These are phyloP conservation scores for Plectosphaerella cucumerina DNA, from an alignment of 2,329 filamentous ascomycete species.

Conservation along the genomic window DNA sequence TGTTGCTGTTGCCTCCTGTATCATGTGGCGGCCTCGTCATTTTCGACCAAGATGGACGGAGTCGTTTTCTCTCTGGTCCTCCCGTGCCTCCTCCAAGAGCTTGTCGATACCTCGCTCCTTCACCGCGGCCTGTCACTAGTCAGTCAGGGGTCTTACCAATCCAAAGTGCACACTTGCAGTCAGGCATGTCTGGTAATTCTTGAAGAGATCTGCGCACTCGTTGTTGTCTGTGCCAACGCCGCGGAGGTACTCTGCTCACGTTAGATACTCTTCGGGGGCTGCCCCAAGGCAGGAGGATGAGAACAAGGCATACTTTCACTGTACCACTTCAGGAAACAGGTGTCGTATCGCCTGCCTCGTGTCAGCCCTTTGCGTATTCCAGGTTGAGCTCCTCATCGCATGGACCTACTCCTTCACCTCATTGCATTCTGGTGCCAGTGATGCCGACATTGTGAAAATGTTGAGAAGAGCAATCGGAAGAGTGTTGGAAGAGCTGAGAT, in stretches of 20 bases:
- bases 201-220: constrained; percentile 83
- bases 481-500: too few relatives aligned
- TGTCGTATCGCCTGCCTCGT: constrained; percentile 75
- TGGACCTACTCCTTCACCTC: constrained; percentile 84
- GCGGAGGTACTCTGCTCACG: constrained; percentile 72
- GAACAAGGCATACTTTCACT: constrained; percentile 73
- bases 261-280: constrained; percentile 1
- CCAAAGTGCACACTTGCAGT: constrained; percentile 51
- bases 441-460: constrained; percentile 71
- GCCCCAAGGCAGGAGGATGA: constrained; percentile 7
- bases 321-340: constrained; percentile 98
- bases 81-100: constrained; percentile 85
- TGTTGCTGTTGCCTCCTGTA: neutral
- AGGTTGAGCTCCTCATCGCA: neutral
- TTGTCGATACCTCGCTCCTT: constrained; percentile 89
- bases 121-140: constrained; percentile 62
- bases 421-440: constrained; percentile 90
- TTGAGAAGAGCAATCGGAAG: neutral
- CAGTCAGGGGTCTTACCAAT: neutral
- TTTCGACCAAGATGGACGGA: constrained; percentile 40
- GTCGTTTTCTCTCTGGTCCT: constrained; percentile 87
- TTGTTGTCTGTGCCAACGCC: constrained; percentile 76
- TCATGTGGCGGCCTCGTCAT: constrained; percentile 17
- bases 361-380: constrained; percentile 4
- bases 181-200: constrained; percentile 82